Evolutionary conservation across 306 rosid genomes (phyloP), one percentile per base, ranked within the genome.

Genomic region (Lithocarpus polystachyus): DNA sequence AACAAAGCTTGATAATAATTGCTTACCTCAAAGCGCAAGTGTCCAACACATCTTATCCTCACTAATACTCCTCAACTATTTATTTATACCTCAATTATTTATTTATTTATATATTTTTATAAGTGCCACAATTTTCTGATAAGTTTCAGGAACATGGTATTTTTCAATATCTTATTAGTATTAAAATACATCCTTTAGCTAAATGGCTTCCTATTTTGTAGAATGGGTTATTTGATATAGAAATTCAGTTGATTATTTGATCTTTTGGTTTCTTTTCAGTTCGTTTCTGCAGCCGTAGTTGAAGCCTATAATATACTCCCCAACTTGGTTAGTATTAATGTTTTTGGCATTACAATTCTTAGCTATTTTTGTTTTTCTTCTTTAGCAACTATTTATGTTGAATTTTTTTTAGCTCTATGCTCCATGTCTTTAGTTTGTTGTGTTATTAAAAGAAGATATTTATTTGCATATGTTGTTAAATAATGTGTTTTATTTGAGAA

Each of bases 281-380:
- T 71, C 80, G 80, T 89, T 84, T 90, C 98, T 26, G 84, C 70
- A 12, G 86, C 85, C 60, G 89, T 90, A 67, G 87, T 94, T 35
- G 98, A 94, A 75, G 96, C 96, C 68, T 94, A 92, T 77, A 94
- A 94, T 86, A 79, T 90, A 68, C 86, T 90, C 26, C 98, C 98
- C 40, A 89, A 77, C 82, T 86, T 94, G 91, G 98, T 92, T 85
- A 69, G 90, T 51, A 19, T 65, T 81, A 52, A 74, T 35, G 61
- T 78, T 75, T 72, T 72, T 69, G 78, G 78, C 81, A 73, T 43
- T 52, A 45, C 24, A 15, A 22, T 48, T 77, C 71, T 65, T 72
- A 68, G 69, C 68, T 22, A 23, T 43, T 74, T 33, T 55, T 35
- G 3, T 59, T 62, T 72, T 35, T 72, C 57, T 26, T 72, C 40